These are phyloP conservation scores for Solanum chilense DNA, from an alignment of 257 asterid genomes.

Conservation along the genomic window DNA sequence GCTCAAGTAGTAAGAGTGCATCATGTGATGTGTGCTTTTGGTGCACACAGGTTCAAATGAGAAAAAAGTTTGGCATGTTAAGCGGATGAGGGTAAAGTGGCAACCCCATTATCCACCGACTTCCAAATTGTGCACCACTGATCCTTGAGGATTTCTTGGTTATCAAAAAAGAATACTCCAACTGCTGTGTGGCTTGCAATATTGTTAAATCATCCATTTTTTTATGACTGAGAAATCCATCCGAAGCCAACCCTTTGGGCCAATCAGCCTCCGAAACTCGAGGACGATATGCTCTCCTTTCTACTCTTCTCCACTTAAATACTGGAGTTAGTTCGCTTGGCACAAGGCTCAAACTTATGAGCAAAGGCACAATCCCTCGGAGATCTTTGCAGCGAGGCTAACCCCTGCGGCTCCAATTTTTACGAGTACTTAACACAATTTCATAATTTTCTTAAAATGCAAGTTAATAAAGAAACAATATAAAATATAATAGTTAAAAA, in stretches of 20 bases:
- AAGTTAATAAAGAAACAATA: not conserved
- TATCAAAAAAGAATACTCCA: not conserved
- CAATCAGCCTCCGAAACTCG: not conserved
- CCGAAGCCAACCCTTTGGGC: not conserved
- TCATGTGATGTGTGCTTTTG: not conserved
- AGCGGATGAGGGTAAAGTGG: not conserved
- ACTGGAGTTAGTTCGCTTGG: not conserved
- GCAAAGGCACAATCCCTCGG: not conserved
- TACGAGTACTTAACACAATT: not conserved
- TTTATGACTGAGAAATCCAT: not conserved
- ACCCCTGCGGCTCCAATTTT: not conserved
- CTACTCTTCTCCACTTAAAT: not conserved
- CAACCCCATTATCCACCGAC: not conserved
- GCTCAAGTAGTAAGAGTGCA: not conserved
- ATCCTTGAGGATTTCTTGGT: not conserved
- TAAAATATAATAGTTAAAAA: not conserved
- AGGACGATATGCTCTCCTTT: not conserved
- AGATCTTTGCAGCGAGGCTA: not conserved
- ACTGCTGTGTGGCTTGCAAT: not conserved
- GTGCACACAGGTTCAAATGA: not conserved
- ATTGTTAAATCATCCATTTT: not conserved
- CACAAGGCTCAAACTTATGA: not conserved
- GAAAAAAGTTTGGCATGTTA: not conserved
- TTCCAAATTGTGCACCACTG: not conserved
- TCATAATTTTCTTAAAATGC: not conserved